These are phyloP conservation scores for Mucor velutinosus DNA, from an alignment of 371 early-diverging fungal species.

Conservation along the genomic window DNA sequence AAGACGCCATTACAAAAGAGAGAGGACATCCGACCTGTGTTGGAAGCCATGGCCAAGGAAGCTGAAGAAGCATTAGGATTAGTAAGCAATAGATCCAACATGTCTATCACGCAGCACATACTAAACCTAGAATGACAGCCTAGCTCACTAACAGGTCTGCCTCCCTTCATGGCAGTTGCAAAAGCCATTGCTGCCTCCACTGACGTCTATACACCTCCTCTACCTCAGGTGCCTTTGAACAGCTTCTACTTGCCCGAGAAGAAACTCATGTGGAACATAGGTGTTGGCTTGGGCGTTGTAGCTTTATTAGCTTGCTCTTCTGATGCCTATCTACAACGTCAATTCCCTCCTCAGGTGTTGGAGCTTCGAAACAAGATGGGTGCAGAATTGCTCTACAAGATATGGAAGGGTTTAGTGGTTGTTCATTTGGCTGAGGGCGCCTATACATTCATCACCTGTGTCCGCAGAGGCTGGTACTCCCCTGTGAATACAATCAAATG, in stretches of 20 bases:
- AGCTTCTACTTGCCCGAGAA: constrained; percentile 25
- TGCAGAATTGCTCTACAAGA: background rate
- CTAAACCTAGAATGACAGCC: constrained; percentile 22
- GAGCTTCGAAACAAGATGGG: constrained; percentile 18
- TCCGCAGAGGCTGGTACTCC: constrained; percentile 46
- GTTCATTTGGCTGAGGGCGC: constrained; percentile 28
- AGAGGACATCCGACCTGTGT: constrained; percentile 45
- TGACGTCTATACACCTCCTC: constrained; percentile 33
- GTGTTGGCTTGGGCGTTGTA: constrained; percentile 9
- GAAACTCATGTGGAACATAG: background rate
- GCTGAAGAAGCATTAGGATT: constrained; percentile 46
- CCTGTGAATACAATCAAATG: constrained; percentile 37
- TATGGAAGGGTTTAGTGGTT: constrained; percentile 9
- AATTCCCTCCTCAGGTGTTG: constrained; percentile 15
- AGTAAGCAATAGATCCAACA: constrained; percentile 15
- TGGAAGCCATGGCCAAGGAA: constrained; percentile 53
- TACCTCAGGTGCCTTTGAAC: constrained; percentile 36
- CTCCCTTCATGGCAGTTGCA: constrained; percentile 44
- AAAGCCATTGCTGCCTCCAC: constrained; percentile 43
- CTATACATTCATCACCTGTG: constrained; percentile 29
- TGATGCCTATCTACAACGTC: constrained; percentile 23
- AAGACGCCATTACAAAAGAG: constrained; percentile 37
- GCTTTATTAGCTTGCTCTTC: constrained; percentile 19
- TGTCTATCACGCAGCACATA: background rate
- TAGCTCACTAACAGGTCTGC: constrained; percentile 43